These are phyloP conservation scores for Salvia sclarea DNA, from an alignment of 305 asterid genomes.

Conservation along the genomic window DNA sequence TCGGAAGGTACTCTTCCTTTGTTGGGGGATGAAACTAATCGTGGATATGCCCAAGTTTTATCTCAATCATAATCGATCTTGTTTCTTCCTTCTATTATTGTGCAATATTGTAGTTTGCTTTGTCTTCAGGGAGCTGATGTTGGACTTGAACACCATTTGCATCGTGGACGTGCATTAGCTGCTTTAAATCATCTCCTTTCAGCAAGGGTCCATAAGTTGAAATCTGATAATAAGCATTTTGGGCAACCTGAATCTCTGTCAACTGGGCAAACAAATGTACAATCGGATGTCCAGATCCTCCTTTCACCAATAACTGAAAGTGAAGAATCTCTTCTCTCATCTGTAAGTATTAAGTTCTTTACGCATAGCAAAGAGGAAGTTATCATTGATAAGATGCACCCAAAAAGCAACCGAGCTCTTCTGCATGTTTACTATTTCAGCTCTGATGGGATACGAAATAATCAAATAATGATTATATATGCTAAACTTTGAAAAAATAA, in stretches of 20 bases:
- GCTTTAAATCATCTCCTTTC: constrained; percentile 77
- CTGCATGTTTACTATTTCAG: constrained; percentile 20
- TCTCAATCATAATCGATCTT: constrained; percentile 18
- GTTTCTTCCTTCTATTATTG: constrained; percentile 9
- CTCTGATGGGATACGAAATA: constrained; percentile 21
- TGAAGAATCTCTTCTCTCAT: constrained; percentile 84
- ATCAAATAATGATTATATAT: constrained; percentile 7
- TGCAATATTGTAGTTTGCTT: constrained; percentile 27
- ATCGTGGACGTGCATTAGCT: constrained; percentile 98
- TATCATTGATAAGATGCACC: constrained; percentile 28
- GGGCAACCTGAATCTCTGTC: constrained; percentile 55
- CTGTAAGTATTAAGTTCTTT: constrained; percentile 57
- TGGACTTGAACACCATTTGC: constrained; percentile 94
- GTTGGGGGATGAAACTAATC: constrained; percentile 11
- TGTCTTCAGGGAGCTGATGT: constrained; percentile 76
- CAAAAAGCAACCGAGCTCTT: constrained; percentile 20
- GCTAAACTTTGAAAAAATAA: constrained; percentile 12
- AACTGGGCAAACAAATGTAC: constrained; percentile 72
- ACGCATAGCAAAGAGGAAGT: constrained; percentile 22
- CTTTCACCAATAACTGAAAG: constrained; percentile 72
- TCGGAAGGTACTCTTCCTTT: constrained; percentile 23
- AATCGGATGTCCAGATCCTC: constrained; percentile 73
- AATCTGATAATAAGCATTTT: constrained; percentile 52
- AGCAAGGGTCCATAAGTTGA: constrained; percentile 71
- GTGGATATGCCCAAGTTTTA: neutral